Conservation (phyloP, 768 basidiomycete genomes). For the Grammothele lineata region DNA sequence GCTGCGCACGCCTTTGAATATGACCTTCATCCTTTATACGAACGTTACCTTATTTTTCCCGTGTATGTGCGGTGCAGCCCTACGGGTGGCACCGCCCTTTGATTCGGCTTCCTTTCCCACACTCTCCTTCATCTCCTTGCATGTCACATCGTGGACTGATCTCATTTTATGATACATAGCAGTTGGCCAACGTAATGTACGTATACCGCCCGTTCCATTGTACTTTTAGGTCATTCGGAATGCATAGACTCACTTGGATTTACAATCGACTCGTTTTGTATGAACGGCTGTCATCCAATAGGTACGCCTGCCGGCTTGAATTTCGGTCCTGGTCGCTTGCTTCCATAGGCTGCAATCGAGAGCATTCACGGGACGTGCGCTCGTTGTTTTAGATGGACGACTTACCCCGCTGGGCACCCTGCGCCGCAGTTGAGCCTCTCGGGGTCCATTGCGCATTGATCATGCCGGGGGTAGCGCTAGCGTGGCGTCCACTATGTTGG, state of each 20-base stretch:
- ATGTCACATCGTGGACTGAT: constrained; percentile 4
- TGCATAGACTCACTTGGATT: constrained; percentile 6
- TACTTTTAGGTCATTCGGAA: constrained; percentile 6
- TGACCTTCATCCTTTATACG: no score
- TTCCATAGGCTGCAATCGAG: not conserved
- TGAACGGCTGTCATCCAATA: constrained; percentile 2
- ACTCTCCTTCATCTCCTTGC: constrained; percentile 5
- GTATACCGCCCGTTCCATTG: constrained; percentile 11
- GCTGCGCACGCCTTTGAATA: no score
- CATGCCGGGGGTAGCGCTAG: not conserved
- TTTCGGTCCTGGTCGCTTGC: constrained; percentile 11
- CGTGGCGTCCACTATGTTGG: constrained; percentile 17
- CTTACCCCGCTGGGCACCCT: not conserved
- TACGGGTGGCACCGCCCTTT: not conserved
- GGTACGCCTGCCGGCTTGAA: constrained; percentile 11
- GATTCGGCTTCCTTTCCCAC: constrained; percentile 2
- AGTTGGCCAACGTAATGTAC: constrained; percentile 11
- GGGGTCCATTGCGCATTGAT: constrained; percentile 4
- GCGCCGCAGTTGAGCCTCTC: not conserved
- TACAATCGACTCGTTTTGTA: no score
- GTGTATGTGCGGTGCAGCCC: no score
- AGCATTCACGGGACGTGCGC: not conserved
- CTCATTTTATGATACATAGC: constrained; percentile 8
- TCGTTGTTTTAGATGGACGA: not conserved
- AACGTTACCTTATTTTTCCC: no score